These are phyloP conservation scores for Verticillium klebahnii DNA, from an alignment of 2,329 filamentous ascomycete species.

Conservation along the genomic window DNA sequence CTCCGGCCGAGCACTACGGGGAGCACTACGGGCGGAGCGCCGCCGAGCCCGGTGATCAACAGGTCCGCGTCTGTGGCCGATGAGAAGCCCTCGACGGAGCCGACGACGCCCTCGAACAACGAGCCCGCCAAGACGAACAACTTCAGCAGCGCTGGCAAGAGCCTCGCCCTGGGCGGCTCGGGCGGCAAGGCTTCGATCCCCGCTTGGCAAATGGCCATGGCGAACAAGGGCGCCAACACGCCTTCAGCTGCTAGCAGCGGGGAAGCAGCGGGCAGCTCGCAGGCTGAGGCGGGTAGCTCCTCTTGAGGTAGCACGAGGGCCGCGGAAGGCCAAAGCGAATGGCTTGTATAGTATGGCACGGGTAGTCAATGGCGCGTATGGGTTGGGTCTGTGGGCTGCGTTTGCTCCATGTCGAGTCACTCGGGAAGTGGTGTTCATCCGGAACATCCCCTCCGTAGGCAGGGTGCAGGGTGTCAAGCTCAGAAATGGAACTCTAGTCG, in stretches of 20 bases:
- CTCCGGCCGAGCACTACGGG: not conserved
- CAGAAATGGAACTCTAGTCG: too few relatives aligned
- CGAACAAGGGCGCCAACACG: conserved; percentile 41
- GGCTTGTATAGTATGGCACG: not conserved
- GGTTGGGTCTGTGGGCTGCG: not conserved
- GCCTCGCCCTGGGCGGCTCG: conserved; percentile 31
- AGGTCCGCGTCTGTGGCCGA: not conserved
- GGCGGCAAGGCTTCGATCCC: conserved; percentile 65
- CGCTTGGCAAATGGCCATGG: conserved; percentile 73
- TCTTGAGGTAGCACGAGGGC: not conserved
- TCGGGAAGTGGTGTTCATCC: not conserved
- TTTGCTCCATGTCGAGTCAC: not conserved
- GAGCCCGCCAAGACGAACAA: conserved; percentile 19
- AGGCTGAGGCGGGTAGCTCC: conserved; percentile 6
- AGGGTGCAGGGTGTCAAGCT: not conserved
- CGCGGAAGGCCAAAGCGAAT: not conserved
- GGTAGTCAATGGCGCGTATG: not conserved
- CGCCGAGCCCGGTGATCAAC: not conserved
- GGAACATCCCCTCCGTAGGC: not conserved
- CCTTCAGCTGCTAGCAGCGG: conserved; percentile 20
- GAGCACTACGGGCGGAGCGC: not conserved
- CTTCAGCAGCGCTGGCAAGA: conserved; percentile 11
- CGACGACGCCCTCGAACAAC: conserved; percentile 3
- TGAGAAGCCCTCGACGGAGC: not conserved
- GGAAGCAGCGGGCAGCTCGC: conserved; percentile 11